Evolutionary conservation across 305 asterid genomes (phyloP).

Genomic region (Caryopteris hybrid): DNA sequence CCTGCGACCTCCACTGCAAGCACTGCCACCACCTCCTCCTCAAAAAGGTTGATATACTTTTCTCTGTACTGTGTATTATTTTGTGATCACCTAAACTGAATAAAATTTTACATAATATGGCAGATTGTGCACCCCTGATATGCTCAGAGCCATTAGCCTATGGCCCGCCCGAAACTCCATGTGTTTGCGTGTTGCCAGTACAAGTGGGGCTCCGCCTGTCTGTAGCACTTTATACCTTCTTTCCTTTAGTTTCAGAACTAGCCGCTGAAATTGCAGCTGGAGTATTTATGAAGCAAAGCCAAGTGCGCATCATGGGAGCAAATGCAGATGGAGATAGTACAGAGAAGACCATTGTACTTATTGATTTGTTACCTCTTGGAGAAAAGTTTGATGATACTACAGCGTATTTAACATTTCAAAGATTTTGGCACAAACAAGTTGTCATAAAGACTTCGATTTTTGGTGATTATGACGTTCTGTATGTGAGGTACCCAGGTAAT

Average conservation of each 20-base stretch:
- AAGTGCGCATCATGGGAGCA: constrained; percentile 98
- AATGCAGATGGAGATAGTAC: constrained; percentile 77
- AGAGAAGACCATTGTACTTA: constrained; percentile 71
- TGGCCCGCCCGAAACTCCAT: constrained; percentile 77
- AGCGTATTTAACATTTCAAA: constrained; percentile 54
- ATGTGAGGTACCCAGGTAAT: constrained; percentile 89
- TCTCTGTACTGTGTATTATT: constrained; percentile 3
- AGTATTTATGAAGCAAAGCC: constrained; percentile 68
- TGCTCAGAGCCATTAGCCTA: constrained; percentile 80
- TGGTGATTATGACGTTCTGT: constrained; percentile 80
- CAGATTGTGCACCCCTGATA: constrained; percentile 69
- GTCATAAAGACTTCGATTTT: constrained; percentile 52
- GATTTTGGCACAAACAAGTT: constrained; percentile 83
- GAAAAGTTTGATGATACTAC: constrained; percentile 58
- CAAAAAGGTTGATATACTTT: constrained; percentile 49
- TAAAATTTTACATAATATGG: constrained; percentile 14
- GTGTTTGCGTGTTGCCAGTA: constrained; percentile 78
- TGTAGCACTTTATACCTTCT: constrained; percentile 77
- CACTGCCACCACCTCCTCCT: constrained; percentile 95
- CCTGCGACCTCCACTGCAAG: constrained; percentile 45
- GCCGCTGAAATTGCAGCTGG: constrained; percentile 76
- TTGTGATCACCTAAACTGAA: constrained; percentile 13
- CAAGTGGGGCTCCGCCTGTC: constrained; percentile 71
- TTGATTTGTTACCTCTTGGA: constrained; percentile 81
- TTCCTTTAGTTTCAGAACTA: constrained; percentile 87